phyloP scores from a whole-genome alignment of 2,329 filamentous ascomycete species.

The Diaporthe humulicola region DNA sequence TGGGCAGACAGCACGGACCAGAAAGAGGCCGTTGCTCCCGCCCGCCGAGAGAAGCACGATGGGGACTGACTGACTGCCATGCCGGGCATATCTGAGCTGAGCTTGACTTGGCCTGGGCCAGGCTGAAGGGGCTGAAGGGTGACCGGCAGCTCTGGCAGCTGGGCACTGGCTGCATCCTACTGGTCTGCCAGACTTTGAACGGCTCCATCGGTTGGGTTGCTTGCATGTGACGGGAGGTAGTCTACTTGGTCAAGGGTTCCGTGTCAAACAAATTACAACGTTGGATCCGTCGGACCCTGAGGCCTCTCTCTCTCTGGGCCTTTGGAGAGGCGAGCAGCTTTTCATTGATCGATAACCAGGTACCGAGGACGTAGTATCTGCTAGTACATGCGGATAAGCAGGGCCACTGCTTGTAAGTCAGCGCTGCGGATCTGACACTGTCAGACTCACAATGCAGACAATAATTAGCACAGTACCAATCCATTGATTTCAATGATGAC shows the following conservation, averaged over 20 bases:
- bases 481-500: background rate
- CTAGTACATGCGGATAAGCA: background rate
- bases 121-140: background rate
- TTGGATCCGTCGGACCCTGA: slow-evolving; percentile 22
- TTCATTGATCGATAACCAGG: background rate
- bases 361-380: no score
- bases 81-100: background rate
- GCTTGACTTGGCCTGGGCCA: background rate
- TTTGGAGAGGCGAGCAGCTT: background rate
- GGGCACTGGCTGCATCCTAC: background rate
- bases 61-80: background rate
- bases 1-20: slow-evolving; percentile 2
- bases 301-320: no score
- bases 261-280: slow-evolving; percentile 12
- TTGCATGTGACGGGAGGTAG: slow-evolving; percentile 16
- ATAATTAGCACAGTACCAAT: background rate
- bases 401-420: background rate
- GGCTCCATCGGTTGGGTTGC: background rate
- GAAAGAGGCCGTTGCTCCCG: background rate
- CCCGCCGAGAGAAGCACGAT: background rate
- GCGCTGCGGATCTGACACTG: background rate
- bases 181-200: background rate
- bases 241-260: slow-evolving; percentile 21
- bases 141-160: background rate
- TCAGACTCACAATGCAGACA: background rate